phyloP scores from a whole-genome alignment of 306 rosid genomes.

The Malus fusca region DNA sequence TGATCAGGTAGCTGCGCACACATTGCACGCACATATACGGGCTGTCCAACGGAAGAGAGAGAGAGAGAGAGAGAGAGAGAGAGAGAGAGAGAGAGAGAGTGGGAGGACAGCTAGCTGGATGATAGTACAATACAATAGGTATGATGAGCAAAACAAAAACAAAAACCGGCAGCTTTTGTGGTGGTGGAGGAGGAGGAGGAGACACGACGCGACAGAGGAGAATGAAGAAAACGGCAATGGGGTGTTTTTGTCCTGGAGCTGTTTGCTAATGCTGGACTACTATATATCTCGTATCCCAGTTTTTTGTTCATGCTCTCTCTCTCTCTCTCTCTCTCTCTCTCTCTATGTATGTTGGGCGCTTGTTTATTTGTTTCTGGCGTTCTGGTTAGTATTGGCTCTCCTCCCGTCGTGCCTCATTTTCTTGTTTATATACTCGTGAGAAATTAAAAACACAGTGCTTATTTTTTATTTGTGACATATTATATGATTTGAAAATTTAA shows the following conservation, averaged over 20 bases:
- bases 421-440: neutral
- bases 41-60: neutral
- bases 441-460: no score
- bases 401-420: neutral
- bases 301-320: neutral
- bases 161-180: neutral
- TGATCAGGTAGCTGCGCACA: neutral
- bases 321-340: neutral
- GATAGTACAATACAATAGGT: neutral
- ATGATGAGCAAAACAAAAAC: neutral
- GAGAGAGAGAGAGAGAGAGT: neutral
- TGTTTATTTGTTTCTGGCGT: neutral
- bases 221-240: neutral
- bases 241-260: neutral
- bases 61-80: constrained; percentile 5
- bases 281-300: neutral
- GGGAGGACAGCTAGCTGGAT: neutral
- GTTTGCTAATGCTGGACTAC: neutral
- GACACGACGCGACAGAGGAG: neutral
- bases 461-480: no score
- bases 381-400: neutral
- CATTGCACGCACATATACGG: constrained; percentile 1
- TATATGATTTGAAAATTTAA: no score
- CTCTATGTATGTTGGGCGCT: neutral
- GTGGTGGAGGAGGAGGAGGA: neutral